A percentile compares a stretch with the other conserved stretches of the same genome.
These are phyloP conservation scores for Volvox africanus DNA, from an alignment of 139 green algal species.

Conservation along the genomic window DNA sequence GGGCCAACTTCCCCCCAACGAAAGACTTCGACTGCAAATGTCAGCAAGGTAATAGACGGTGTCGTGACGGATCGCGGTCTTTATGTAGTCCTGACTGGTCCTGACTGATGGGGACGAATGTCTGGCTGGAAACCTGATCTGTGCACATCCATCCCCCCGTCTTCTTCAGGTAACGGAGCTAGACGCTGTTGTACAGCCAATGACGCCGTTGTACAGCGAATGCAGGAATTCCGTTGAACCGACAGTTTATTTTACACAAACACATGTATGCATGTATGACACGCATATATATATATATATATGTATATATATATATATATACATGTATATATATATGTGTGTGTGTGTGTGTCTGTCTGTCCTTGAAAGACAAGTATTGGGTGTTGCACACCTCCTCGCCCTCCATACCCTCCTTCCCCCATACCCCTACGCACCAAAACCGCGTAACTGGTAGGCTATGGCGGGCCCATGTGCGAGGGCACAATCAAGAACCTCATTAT, in stretches of 20 bases:
- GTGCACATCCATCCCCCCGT: background rate
- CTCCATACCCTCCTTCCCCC: background rate
- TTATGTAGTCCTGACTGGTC: too few species aligned
- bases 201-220: too few species aligned
- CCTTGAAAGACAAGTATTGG: background rate
- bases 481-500: background rate
- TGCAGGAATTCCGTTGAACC: too few species aligned
- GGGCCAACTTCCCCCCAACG: background rate
- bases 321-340: background rate
- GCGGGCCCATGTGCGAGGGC: constrained; percentile 45
- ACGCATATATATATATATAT: too few species aligned
- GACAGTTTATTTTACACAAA: too few species aligned
- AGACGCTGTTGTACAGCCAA: too few species aligned
- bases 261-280: too few species aligned
- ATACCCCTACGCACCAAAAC: background rate
- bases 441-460: background rate
- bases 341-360: background rate
- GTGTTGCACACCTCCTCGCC: background rate
- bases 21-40: constrained; percentile 25
- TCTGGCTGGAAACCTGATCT: too few species aligned
- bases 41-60: background rate
- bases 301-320: background rate
- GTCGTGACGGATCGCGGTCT: too few species aligned
- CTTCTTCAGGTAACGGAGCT: too few species aligned
- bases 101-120: too few species aligned